Evolutionary conservation across 2,329 filamentous ascomycete genomes (phyloP), one percentile per base, ranked within the genome.

Genomic region (Aureobasidium sp.): DNA sequence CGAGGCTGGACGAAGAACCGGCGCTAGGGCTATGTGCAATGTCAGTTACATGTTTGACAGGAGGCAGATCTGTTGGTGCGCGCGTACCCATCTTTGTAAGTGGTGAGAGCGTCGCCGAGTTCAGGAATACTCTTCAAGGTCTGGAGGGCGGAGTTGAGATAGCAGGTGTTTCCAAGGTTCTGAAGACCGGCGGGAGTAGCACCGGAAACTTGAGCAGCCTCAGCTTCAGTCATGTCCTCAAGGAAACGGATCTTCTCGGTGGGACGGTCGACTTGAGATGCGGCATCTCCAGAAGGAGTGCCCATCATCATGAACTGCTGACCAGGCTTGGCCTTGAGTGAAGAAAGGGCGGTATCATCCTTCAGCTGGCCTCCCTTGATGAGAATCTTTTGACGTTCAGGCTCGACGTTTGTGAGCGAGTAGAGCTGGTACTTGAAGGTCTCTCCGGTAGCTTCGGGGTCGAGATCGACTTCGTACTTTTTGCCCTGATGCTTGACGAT

Each of bases 301-400:
- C 95, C 95, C 84, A 99, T 90, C 89, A 99, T 95, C 87, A 96
- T 96, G 74, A 99, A 89, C 26, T 80, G 83, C 75, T 96, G 90
- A 62, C 89, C 89, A 37, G 89, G 80, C 80, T 96, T 97, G 69
- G 96, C 86, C 70, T 87, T 87, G 64, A 97, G 83, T 70, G 87
- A 89, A 67, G 86, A 86, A 75, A 99, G 86, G 64, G 91, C 87
- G 63, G 91, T 90, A 72, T 97, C 91, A 84, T 99, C 89, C 77
- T 97, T 99, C 69, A 99, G 85, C 76, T 96, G 91, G 66, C 90
- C 90, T 67, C 91, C 91, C 77, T 96, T 97, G 75, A 97, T 85
- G 62, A 99, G 79, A 69, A 99, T 90, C 79, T 97, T 97, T 76
- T 99, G 95, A 65, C 93, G 88, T 66, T 96, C 90, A 67, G 94